Evolutionary conservation across 441 rosid species (phyloP), one percentile per base, ranked within the genome.

Genomic region (Biscutella laevigata): DNA sequence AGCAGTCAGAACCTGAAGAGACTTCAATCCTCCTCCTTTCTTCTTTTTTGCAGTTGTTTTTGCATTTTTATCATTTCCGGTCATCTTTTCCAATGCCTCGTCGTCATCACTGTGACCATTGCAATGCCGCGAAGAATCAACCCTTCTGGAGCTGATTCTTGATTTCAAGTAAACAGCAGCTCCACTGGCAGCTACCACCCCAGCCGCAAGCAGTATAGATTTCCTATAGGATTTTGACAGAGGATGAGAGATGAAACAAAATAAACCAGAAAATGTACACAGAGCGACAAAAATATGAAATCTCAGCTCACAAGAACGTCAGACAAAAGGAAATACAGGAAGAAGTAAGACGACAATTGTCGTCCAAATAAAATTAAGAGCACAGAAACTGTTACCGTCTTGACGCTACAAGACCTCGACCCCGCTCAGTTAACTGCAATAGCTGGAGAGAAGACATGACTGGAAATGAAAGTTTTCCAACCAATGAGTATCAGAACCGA

Each of bases 381-480:
- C 5, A 42, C 22, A 48, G 40, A 34, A 58, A 38, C 11, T 9
- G 46, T 67, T 76, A 89, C 97, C 95, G 84, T 68, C 90, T 77
- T 3, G 95, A 83, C 36, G 87, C 86, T 57, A 86, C 62, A 50
- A 86, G 76, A 71, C 72, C 68, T 5, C 82, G 85, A 11, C 99
- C 99, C 52, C 66, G 91, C 71, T 89, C 91, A 3, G 99, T 94
- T 69, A 89, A 66, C 66, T 80, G 88, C 75, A 94, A 82, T 41
- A 89, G 74, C 66, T 94, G 97, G 53, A 85, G 96, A 68, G 95
- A 89, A 78, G 88, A 81, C 99, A 94, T 94, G 72, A 65, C 73
- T 71, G 58, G 40, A 62, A 39, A 20, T 46, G 37, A 69, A 35
- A 62, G 35, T 48, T 36, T 25, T 38, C 67, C 38, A 4, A 47